Evolutionary conservation across 2,329 filamentous ascomycete genomes (phyloP).

Genomic region (Cladosporium sp.): DNA sequence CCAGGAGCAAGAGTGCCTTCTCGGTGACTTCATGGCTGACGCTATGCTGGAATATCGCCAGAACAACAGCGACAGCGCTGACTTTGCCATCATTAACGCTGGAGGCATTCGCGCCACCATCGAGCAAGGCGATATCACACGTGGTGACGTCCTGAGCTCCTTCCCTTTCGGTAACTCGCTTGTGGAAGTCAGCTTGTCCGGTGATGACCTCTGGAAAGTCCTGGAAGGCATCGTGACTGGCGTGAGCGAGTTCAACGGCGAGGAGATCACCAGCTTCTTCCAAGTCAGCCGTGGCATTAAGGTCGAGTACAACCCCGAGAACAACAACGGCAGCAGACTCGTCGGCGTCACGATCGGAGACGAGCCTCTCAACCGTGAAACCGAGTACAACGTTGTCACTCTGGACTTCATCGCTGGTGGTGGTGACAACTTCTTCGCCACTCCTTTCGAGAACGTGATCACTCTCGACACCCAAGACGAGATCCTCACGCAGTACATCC

Average conservation of each 20-base stretch:
- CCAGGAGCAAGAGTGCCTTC: slow-evolving; percentile 56
- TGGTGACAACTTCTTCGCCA: slow-evolving; percentile 61
- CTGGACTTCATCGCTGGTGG: slow-evolving; percentile 63
- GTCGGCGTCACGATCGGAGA: slow-evolving; percentile 55
- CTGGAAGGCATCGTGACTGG: slow-evolving; percentile 60
- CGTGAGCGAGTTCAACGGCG: slow-evolving; percentile 56
- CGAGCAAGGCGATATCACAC: slow-evolving; percentile 60
- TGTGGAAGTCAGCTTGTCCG: slow-evolving; percentile 57
- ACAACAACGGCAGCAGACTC: slow-evolving; percentile 52
- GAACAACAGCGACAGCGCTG: slow-evolving; percentile 49
- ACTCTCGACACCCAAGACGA: slow-evolving; percentile 57
- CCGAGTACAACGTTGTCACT: slow-evolving; percentile 60
- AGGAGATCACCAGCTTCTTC: slow-evolving; percentile 58
- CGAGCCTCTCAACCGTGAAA: slow-evolving; percentile 48
- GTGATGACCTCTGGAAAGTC: slow-evolving; percentile 56
- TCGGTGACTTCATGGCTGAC: slow-evolving; percentile 47
- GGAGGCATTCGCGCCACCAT: slow-evolving; percentile 66
- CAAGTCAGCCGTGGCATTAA: slow-evolving; percentile 60
- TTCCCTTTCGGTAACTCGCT: slow-evolving; percentile 68
- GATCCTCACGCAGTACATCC: slow-evolving; percentile 55
- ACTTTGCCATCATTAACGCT: slow-evolving; percentile 63
- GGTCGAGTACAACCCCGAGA: slow-evolving; percentile 58
- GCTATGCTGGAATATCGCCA: slow-evolving; percentile 63
- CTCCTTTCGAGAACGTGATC: slow-evolving; percentile 42
- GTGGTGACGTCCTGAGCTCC: slow-evolving; percentile 62